A percentile compares a stretch with the other conserved stretches of the same genome.
Conservation (phyloP, 208 protist genomes). For the Trypanosoma congolense region DNA sequence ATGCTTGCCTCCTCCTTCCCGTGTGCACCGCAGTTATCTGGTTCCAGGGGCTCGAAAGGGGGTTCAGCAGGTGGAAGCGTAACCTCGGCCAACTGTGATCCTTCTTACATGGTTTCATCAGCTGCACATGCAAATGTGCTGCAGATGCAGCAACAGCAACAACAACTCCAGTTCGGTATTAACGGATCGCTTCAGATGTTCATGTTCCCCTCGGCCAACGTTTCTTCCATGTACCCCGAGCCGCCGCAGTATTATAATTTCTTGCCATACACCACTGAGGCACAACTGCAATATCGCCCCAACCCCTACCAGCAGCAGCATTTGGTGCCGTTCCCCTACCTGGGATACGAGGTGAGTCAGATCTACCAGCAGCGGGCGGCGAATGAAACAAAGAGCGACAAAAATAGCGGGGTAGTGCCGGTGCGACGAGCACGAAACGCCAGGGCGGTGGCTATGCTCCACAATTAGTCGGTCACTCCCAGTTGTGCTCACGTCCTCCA, state of each 20-base stretch:
- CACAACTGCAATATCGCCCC: slow-evolving; percentile 10
- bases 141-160: neutral
- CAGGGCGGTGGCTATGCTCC: slow-evolving; percentile 2
- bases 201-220: slow-evolving; percentile 3
- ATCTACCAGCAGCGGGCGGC: slow-evolving; percentile 8
- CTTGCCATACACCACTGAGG: slow-evolving; percentile 9
- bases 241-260: slow-evolving; percentile 10
- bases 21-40: neutral
- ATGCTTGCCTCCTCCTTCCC: neutral
- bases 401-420: no score
- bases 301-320: slow-evolving; percentile 15
- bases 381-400: slow-evolving; percentile 14
- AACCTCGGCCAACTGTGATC: neutral
- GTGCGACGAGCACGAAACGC: neutral
- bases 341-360: slow-evolving; percentile 17
- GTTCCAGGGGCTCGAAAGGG: neutral
- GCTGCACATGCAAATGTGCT: neutral
- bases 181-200: slow-evolving; percentile 1
- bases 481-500: neutral
- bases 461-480: neutral
- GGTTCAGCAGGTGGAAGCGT: neutral
- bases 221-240: slow-evolving; percentile 3
- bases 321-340: slow-evolving; percentile 16
- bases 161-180: neutral
- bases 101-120: neutral